Base-by-base conservation (phyloP, 1,284 basidiomycete species). In the Somion occarium region DNA sequence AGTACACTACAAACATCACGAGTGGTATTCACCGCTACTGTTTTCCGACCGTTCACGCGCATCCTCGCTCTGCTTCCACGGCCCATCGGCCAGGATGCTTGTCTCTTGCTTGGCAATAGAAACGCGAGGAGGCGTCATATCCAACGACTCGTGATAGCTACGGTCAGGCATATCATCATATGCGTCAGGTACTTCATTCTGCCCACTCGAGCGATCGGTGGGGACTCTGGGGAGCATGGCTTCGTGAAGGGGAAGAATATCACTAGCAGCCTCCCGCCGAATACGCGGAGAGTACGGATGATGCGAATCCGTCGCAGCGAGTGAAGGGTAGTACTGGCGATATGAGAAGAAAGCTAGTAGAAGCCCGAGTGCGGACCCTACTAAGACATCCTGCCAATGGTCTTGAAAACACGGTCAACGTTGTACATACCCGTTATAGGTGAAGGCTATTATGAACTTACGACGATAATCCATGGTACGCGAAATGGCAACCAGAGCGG, bases 401-500 rank as follows among this genome's bases (percentile, higher is more conserved):
- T 93, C 88, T 91, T 57, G 30, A 50, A 37, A 39, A 24, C 30
- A 34, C 15, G 15, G 30, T 7, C 15, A 7, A 18, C 13, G 19
- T 41, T 7, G 19, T 41, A 18, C 39, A 19, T 5, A 9, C 34
- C 34, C 34, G n/a, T 9, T 11, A 37, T 11, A 37, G 9, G 34
- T n/a, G 34, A 9, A n/a, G 9, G 34, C 9, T 37, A 11, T 37
- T 9, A 9, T 37, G 9, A n/a, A 37, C 82, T 60, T 64, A 90
- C 90, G 91, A 52, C 91, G 80, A 60, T 90, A 88, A 67, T 94
- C 91, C 86, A 91, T 91, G 0, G 88, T 92, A 25, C 92, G 82
- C n/a, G 88, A 90, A 53, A 98, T 87, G 2, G 94, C 94, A 23
- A 98, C 91, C 38, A 97, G 76, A 1, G 85, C 75, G 2, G 92